Conservation (phyloP, 1,284 basidiomycete species). For the Apiotrichum mycotoxinovorans region DNA sequence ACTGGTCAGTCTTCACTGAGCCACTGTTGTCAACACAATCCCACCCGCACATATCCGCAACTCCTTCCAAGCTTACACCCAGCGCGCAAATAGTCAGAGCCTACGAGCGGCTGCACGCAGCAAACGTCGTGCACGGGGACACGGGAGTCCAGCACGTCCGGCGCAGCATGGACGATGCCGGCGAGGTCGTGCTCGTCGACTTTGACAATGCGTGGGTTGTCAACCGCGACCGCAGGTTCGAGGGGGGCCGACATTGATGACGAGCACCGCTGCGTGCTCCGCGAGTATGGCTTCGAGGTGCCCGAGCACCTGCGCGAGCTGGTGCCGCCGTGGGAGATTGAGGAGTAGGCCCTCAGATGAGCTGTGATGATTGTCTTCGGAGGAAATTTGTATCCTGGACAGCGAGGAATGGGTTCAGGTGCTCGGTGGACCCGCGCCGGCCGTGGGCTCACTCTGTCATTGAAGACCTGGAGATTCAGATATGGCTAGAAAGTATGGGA, state of each 20-base stretch:
- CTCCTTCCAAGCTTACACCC: conserved; percentile 8
- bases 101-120: conserved; percentile 5
- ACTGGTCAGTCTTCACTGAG: too few relatives aligned
- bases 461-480: too few relatives aligned
- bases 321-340: conserved; percentile 9
- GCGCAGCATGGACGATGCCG: not conserved
- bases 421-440: too few relatives aligned
- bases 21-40: too few relatives aligned
- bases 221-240: not conserved
- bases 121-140: conserved; percentile 8
- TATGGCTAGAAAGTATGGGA: too few relatives aligned
- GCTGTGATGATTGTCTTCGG: too few relatives aligned
- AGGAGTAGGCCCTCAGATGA: not conserved
- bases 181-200: not conserved
- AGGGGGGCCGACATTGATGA: conserved; percentile 7
- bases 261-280: conserved; percentile 4
- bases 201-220: conserved; percentile 7
- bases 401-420: too few relatives aligned
- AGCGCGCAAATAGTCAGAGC: not conserved
- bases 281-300: conserved; percentile 6
- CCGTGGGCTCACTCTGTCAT: too few relatives aligned
- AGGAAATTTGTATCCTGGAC: not conserved
- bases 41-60: too few relatives aligned
- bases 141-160: conserved; percentile 4
- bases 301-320: conserved; percentile 4